Percentiles rank a stretch among this genome's conserved stretches.
Conservation (phyloP, 176 grass and related monocot species). For the Aegilops umbellulata region DNA sequence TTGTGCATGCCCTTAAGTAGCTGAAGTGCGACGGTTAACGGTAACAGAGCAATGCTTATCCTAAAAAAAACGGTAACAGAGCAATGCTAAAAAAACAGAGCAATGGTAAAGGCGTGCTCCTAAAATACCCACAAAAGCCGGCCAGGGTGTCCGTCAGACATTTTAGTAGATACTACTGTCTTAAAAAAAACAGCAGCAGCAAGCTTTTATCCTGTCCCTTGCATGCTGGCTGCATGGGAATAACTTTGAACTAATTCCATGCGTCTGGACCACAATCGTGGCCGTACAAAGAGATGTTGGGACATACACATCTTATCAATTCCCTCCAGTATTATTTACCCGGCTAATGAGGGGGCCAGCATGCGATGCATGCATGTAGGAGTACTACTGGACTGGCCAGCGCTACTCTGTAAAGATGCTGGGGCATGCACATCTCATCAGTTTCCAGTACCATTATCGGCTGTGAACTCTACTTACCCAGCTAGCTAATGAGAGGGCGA, state of each 20-base stretch:
- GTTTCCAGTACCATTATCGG: conserved; percentile 24
- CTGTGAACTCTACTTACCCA: conserved; percentile 34
- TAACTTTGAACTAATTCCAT: conserved; percentile 33
- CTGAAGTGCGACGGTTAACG: no score
- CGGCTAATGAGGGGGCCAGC: conserved; percentile 12
- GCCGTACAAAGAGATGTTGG: not conserved
- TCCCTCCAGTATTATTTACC: conserved; percentile 28
- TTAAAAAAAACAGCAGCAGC: conserved; percentile 7
- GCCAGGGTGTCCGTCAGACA: not conserved
- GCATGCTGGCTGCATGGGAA: conserved; percentile 19
- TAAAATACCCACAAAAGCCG: conserved; percentile 41
- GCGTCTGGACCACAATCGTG: conserved; percentile 12
- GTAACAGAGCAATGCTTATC: no score
- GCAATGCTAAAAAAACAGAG: not conserved
- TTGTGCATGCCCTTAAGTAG: no score
- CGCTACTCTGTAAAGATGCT: conserved; percentile 36
- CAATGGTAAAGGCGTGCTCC: conserved; percentile 21
- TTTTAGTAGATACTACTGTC: conserved; percentile 14
- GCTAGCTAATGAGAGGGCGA: conserved; percentile 24
- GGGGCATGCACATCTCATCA: conserved; percentile 18
- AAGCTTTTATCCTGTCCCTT: conserved; percentile 26
- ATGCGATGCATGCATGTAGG: not conserved
- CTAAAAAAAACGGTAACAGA: no score
- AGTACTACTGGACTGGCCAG: conserved; percentile 19
- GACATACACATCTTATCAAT: conserved; percentile 25